phyloP scores from a whole-genome alignment of 2,329 filamentous ascomycete genomes.

The Alternaria sp. region DNA sequence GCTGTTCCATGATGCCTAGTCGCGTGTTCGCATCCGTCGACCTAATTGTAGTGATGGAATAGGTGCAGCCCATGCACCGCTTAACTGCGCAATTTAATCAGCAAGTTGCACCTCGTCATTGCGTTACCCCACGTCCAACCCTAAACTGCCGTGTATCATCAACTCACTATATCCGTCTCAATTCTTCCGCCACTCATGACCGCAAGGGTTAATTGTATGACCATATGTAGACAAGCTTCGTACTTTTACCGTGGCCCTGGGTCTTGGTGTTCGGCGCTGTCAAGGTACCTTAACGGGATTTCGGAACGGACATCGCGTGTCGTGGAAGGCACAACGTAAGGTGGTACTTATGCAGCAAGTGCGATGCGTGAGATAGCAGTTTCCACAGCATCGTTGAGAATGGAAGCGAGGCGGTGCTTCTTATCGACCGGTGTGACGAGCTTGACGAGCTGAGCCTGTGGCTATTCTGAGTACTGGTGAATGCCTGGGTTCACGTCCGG shows the following conservation, averaged over 20 bases:
- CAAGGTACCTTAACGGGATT: slow-evolving; percentile 14
- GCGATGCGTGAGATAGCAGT: slow-evolving; percentile 2
- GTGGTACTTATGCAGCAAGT: slow-evolving; percentile 3
- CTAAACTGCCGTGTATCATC: slow-evolving; percentile 14
- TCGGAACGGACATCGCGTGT: slow-evolving; percentile 13
- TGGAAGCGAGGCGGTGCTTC: background rate
- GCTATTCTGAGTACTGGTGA: background rate
- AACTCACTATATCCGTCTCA: slow-evolving; percentile 8
- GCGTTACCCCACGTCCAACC: slow-evolving; percentile 7
- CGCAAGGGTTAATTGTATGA: slow-evolving; percentile 10
- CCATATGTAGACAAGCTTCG: background rate
- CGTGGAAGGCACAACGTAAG: slow-evolving; percentile 6
- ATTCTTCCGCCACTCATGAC: slow-evolving; percentile 14
- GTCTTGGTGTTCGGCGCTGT: slow-evolving; percentile 8
- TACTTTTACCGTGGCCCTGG: slow-evolving; percentile 13
- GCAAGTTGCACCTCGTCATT: slow-evolving; percentile 6
- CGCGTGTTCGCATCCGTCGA: slow-evolving; percentile 2
- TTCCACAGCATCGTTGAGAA: background rate
- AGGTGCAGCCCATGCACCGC: background rate
- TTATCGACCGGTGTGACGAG: background rate
- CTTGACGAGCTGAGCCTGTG: background rate
- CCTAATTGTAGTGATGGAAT: background rate
- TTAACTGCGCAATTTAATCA: slow-evolving; percentile 8
- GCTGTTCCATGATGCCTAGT: background rate
- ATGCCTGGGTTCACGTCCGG: background rate